A percentile compares a stretch with the other conserved stretches of the same genome.
These are phyloP conservation scores for Ceraceosorus bombacis DNA, from an alignment of 1,284 basidiomycete species.

Conservation along the genomic window DNA sequence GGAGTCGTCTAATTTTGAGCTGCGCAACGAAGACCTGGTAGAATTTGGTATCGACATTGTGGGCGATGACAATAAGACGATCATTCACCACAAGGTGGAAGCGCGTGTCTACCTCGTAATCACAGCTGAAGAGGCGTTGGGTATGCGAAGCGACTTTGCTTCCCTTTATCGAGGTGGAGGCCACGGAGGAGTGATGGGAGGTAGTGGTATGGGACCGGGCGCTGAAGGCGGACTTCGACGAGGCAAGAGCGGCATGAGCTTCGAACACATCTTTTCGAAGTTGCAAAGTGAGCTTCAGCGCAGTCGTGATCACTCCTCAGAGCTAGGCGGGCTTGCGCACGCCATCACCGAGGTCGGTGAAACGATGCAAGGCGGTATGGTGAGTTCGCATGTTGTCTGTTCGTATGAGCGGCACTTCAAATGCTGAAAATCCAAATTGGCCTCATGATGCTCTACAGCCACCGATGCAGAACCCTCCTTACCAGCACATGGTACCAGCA, in stretches of 20 bases:
- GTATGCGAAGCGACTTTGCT: conserved; percentile 44
- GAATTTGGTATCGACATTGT: conserved; percentile 99
- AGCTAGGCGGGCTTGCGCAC: conserved; percentile 70
- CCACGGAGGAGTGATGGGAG: conserved; percentile 37
- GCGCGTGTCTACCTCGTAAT: conserved; percentile 85
- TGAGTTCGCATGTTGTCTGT: background rate
- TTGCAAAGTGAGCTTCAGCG: conserved; percentile 84
- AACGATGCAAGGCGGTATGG: conserved; percentile 67
- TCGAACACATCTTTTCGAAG: conserved; percentile 71
- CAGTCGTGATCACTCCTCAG: conserved; percentile 84
- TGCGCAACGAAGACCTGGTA: conserved; percentile 87
- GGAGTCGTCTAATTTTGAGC: conserved; percentile 85
- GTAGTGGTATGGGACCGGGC: conserved; percentile 39
- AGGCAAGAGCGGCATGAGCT: conserved; percentile 58
- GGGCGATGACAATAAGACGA: conserved; percentile 95
- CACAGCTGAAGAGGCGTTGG: conserved; percentile 67
- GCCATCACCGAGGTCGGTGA: conserved; percentile 86
- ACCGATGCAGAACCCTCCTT: conserved; percentile 41
- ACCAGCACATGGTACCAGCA: conserved; percentile 42
- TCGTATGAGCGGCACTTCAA: background rate
- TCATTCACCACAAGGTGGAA: conserved; percentile 96
- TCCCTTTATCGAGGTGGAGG: conserved; percentile 43
- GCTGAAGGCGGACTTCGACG: conserved; percentile 43
- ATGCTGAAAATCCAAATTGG: no score
- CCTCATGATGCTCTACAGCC: conserved; percentile 37